Conservation (phyloP, 495 filamentous ascomycete genomes). For the Talaromyces nanjingensis region DNA sequence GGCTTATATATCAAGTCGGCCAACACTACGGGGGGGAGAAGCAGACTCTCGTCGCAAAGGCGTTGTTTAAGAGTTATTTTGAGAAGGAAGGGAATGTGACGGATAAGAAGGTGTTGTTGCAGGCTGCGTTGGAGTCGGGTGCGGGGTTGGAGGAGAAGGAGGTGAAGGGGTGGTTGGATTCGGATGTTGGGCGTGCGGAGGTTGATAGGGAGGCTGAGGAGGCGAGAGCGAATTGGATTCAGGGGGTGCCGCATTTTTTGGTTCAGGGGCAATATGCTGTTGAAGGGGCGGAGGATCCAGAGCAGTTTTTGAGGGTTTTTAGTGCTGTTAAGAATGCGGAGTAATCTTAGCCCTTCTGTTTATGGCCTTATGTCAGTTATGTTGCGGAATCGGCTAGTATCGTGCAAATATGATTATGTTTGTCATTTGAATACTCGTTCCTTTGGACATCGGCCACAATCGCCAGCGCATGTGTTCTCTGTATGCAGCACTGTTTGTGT, state of each 20-base stretch:
- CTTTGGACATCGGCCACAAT: too few relatives aligned
- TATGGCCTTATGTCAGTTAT: too few relatives aligned
- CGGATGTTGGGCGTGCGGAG: conserved; percentile 55
- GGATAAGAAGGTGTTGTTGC: conserved; percentile 47
- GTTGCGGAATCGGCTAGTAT: too few relatives aligned
- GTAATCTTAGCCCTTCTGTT: not conserved
- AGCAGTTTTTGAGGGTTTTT: conserved; percentile 51
- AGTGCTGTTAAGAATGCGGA: conserved; percentile 39
- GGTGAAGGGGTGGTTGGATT: conserved; percentile 53
- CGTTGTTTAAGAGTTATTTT: conserved; percentile 68
- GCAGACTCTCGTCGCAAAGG: conserved; percentile 58
- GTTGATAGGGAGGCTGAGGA: conserved; percentile 64
- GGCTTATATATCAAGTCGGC: conserved; percentile 64
- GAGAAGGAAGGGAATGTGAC: conserved; percentile 76
- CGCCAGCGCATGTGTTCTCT: too few relatives aligned
- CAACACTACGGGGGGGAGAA: conserved; percentile 42
- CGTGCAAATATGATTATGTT: too few relatives aligned
- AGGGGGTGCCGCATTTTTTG: conserved; percentile 69
- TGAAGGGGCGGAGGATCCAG: conserved; percentile 57
- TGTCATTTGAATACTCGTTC: too few relatives aligned
- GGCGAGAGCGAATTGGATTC: conserved; percentile 51
- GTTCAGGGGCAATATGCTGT: conserved; percentile 57
- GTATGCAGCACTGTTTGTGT: too few relatives aligned
- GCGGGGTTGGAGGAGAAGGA: conserved; percentile 45
- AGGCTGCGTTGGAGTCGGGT: conserved; percentile 57